Percentiles rank a stretch among this genome's conserved stretches.
Evolutionary conservation across 345 rosid species (phyloP).

Genomic region (Lepidium sativum): DNA sequence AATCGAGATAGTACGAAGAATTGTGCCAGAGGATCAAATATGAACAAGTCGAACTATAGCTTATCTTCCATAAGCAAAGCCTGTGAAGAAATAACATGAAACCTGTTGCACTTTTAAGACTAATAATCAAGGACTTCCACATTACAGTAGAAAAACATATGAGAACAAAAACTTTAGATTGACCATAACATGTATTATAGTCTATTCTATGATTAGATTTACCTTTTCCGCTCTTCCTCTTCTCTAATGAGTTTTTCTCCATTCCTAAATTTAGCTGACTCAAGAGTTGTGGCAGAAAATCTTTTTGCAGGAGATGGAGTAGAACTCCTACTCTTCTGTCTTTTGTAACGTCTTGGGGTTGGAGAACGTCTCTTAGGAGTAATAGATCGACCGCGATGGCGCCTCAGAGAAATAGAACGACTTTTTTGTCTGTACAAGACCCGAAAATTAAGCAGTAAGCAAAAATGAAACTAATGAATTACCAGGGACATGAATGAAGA

Average conservation of each 20-base stretch:
- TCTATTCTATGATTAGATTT: conserved; percentile 12
- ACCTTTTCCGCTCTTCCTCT: conserved; percentile 94
- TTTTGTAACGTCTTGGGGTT: conserved; percentile 61
- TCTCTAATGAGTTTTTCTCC: conserved; percentile 61
- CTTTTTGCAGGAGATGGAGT: conserved; percentile 55
- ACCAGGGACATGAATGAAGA: conserved; percentile 20
- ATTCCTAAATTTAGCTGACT: conserved; percentile 52
- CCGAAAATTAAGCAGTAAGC: conserved; percentile 36
- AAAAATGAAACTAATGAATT: conserved; percentile 17
- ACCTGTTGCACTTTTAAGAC: conserved; percentile 58
- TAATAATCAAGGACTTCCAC: conserved; percentile 36
- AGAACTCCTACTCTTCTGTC: conserved; percentile 75
- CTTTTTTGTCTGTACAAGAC: conserved; percentile 69
- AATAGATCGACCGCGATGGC: conserved; percentile 58
- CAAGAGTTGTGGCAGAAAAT: conserved; percentile 59
- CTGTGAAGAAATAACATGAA: conserved; percentile 69
- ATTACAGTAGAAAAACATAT: conserved; percentile 28
- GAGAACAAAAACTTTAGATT: conserved; percentile 16
- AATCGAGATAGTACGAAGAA: conserved; percentile 51
- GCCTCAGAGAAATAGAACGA: conserved; percentile 70
- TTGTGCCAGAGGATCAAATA: conserved; percentile 63
- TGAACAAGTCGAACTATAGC: conserved; percentile 62
- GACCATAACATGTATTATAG: not conserved
- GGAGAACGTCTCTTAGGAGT: conserved; percentile 67
- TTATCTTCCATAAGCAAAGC: conserved; percentile 82